Base-by-base conservation (phyloP, 2,329 filamentous ascomycete species). In the Monilinia aucupariae region DNA sequence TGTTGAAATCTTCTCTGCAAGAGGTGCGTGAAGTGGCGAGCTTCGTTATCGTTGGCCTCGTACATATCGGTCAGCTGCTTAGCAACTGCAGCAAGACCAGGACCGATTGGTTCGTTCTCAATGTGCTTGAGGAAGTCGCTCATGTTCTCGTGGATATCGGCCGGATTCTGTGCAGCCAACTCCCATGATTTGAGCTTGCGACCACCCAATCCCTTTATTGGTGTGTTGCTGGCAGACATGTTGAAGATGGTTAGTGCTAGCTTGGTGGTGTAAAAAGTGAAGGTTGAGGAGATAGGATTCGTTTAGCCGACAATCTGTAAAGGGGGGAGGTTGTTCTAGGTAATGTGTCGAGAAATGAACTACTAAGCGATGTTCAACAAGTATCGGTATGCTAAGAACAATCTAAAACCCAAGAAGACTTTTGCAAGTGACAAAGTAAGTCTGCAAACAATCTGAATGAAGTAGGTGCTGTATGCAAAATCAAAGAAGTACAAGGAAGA, bases 111-210 rank as follows among this genome's bases (percentile, higher is more conserved):
- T 34, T 56, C 54, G 3, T 56, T 10, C 17, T 47, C 20, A 15
- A 56, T 25, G 13, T 56, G 41, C 30, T 32, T 22, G 27, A 56
- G 54, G 15, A 56, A 56, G 41, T 47, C 54, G 9, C 30, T 25
- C 54, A 56, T 34, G 13, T 56, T 47, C 2, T 45, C 9, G 27
- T 56, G 2, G 27, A 56, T 56, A 6, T 56, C 27, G 13, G 20
- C 20, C 6, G 54, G 41, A 6, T 15, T 34, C 22, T 58, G 54
- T 12, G 43, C 30, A 17, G 20, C 27, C 10, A 37, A 0, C 20
- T 58, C 54, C 54, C 54, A 58, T 3, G 30, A 5, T 2, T 58
- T 58, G 30, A 58, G 54, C 13, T 34, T 58, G n/a, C 41, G 54
- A 22, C 54, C 41, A 12, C 27, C 41, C 5, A 47, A 22, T 47